A percentile compares a stretch with the other conserved stretches of the same genome.
These are phyloP conservation scores for Eucalyptus virginea DNA, from an alignment of 345 rosid species.

Conservation along the genomic window DNA sequence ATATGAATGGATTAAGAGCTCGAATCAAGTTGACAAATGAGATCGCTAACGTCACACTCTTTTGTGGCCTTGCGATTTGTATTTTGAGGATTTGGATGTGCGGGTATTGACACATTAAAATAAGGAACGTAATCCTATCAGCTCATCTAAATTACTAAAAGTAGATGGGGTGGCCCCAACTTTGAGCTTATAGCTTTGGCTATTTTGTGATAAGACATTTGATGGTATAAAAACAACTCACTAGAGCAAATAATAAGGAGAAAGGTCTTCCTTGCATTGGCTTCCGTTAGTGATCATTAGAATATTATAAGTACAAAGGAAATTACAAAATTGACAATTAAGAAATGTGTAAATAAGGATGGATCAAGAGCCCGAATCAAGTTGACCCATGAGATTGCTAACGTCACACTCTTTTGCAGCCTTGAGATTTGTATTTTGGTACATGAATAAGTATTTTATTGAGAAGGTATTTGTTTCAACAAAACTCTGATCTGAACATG, in stretches of 20 bases:
- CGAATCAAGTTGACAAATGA: neutral
- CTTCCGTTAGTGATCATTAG: neutral
- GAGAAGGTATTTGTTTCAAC: fast-evolving
- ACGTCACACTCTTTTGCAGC: fast-evolving
- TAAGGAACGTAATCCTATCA: fast-evolving
- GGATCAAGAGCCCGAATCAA: neutral
- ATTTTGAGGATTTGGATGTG: too few relatives aligned
- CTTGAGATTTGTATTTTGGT: neutral
- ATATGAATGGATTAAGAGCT: neutral
- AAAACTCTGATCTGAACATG: fast-evolving
- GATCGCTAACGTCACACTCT: fast-evolving
- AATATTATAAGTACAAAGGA: neutral
- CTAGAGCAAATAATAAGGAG: too few relatives aligned
- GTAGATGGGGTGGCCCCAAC: fast-evolving
- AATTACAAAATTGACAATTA: neutral
- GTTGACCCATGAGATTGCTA: fast-evolving
- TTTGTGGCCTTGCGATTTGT: fast-evolving
- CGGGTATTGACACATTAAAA: fast-evolving
- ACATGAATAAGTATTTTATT: neutral
- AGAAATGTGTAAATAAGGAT: neutral
- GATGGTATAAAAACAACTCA: too few relatives aligned
- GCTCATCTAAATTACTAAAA: fast-evolving
- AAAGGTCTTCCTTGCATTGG: too few relatives aligned
- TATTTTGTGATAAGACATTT: too few relatives aligned
- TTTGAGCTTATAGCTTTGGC: too few relatives aligned